A percentile compares a stretch with the other conserved stretches of the same genome.
phyloP scores from a whole-genome alignment of 163 green algal genomes.

The Scenedesmus sp. region DNA sequence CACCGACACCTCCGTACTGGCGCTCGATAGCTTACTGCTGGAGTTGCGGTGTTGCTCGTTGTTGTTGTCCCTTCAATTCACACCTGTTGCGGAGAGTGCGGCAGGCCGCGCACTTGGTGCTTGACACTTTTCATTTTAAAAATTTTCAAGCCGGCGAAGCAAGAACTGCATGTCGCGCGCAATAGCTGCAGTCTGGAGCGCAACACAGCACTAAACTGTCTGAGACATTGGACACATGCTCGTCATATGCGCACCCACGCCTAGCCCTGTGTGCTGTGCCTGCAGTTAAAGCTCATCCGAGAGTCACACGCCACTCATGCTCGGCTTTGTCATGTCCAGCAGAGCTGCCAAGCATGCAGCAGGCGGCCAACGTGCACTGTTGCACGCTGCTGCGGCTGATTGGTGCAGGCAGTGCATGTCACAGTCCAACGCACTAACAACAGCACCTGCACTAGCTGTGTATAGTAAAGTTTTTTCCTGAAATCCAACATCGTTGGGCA shows the following conservation, averaged over 20 bases:
- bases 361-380: too few species aligned
- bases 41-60: not conserved
- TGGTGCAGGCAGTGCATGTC: not conserved
- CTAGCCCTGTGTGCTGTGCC: not conserved
- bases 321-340: not conserved
- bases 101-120: not conserved
- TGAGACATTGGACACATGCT: not conserved
- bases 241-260: not conserved
- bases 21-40: not conserved
- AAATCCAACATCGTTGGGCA: too few species aligned
- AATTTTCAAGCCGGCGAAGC: not conserved
- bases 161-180: not conserved
- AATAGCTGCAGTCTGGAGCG: not conserved
- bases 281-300: not conserved
- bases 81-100: not conserved
- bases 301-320: too few species aligned
- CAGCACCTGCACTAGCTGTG: too few species aligned
- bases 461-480: too few species aligned
- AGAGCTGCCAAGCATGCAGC: not conserved
- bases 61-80: constrained; percentile 6
- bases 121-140: not conserved
- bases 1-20: not conserved
- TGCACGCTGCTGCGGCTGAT: not conserved
- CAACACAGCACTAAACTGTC: not conserved
- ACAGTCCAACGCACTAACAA: not conserved